phyloP scores from a whole-genome alignment of 2,329 filamentous ascomycete species.

The Penicillium concentricum region DNA sequence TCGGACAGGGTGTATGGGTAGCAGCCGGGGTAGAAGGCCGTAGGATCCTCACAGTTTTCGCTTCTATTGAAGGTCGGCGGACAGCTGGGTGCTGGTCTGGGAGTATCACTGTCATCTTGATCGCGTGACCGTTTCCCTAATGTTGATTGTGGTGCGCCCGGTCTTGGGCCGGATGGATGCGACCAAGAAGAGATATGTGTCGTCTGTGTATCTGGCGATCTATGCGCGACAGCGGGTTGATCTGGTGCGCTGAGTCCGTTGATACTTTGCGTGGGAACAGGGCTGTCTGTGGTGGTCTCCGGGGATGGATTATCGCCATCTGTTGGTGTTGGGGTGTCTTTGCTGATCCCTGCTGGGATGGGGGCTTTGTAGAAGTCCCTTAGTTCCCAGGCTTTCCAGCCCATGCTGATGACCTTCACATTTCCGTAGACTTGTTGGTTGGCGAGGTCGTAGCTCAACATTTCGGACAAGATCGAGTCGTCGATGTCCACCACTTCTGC shows the following conservation, averaged over 20 bases:
- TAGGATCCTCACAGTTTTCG: background rate
- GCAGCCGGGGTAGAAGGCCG: background rate
- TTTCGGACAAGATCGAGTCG: slow-evolving; percentile 33
- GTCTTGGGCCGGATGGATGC: background rate
- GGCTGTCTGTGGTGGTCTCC: background rate
- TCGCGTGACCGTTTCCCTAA: slow-evolving; percentile 29
- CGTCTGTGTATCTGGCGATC: background rate
- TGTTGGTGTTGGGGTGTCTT: slow-evolving; percentile 15
- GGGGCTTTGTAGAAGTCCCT: slow-evolving; percentile 38
- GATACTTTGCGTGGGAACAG: background rate
- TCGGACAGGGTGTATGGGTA: slow-evolving; percentile 11
- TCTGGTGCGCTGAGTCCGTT: background rate
- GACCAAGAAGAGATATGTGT: background rate
- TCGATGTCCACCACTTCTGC: slow-evolving; percentile 40
- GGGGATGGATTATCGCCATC: slow-evolving; percentile 8
- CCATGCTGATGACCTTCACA: slow-evolving; percentile 39
- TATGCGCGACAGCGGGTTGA: background rate
- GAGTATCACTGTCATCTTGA: slow-evolving; percentile 9
- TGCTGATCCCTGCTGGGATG: slow-evolving; percentile 2
- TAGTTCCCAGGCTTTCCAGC: slow-evolving; percentile 41
- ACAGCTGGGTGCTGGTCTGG: background rate
- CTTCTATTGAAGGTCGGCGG: background rate
- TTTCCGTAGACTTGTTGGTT: slow-evolving; percentile 34
- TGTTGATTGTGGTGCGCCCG: slow-evolving; percentile 17
- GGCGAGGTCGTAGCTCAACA: slow-evolving; percentile 31